Percentiles rank a stretch among this genome's conserved stretches.
These are phyloP conservation scores for Xanthoconium stramineum DNA, from an alignment of 768 basidiomycete genomes.

Conservation along the genomic window DNA sequence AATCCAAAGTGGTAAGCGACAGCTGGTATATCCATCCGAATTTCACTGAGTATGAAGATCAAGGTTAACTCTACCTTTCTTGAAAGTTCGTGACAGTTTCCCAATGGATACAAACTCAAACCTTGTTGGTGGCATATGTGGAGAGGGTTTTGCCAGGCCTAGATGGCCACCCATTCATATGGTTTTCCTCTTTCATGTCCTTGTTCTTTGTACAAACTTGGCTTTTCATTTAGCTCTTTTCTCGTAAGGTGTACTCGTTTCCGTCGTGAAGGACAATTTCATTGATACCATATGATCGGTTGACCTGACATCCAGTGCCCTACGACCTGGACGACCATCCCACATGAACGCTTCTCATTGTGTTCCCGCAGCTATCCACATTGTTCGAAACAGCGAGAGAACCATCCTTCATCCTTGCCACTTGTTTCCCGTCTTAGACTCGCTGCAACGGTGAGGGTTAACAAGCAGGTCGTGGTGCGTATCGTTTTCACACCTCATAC, in stretches of 20 bases:
- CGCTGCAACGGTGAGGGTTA: no score
- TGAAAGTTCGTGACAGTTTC: slow-evolving; percentile 27
- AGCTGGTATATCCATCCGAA: no score
- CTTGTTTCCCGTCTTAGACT: no score
- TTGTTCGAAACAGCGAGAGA: no score
- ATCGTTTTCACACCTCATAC: no score
- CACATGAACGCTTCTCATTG: no score
- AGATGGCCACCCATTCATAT: slow-evolving; percentile 24
- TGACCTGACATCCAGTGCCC: no score
- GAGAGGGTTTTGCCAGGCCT: neutral
- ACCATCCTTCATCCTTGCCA: no score
- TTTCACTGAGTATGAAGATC: slow-evolving; percentile 15
- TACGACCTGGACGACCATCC: no score
- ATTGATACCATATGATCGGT: slow-evolving; percentile 16
- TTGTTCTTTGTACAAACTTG: slow-evolving; percentile 13
- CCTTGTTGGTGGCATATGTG: slow-evolving; percentile 16
- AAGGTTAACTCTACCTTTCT: slow-evolving; percentile 13
- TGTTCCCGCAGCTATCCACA: no score
- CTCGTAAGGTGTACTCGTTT: slow-evolving; percentile 1
- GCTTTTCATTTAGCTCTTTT: slow-evolving; percentile 12
- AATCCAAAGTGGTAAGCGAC: slow-evolving; percentile 12
- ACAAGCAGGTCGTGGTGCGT: no score
- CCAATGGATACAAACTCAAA: neutral
- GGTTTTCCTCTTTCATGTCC: slow-evolving; percentile 4
- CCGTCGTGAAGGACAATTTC: slow-evolving; percentile 15